Conservation (phyloP, 164 flowering plant species). For the Annona cherimola region DNA sequence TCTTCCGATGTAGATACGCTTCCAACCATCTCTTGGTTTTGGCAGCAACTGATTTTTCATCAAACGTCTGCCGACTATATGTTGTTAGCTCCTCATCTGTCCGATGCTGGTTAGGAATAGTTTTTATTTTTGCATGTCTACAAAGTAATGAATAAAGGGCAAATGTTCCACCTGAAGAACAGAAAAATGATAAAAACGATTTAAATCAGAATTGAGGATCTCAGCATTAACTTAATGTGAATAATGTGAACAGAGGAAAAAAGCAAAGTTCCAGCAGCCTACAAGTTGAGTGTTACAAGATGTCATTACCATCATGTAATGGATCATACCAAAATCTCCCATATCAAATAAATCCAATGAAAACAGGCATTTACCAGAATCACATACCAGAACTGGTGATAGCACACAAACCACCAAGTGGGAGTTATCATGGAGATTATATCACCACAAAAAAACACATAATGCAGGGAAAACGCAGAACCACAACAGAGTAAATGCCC, state of each 20-base stretch:
- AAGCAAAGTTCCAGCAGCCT: neutral
- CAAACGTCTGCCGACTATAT: conserved; percentile 64
- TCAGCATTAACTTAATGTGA: neutral
- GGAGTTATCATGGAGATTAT: too few species aligned
- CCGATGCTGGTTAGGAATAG: conserved; percentile 87
- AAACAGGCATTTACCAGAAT: neutral
- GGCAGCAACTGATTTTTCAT: conserved; percentile 82
- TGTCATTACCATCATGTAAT: too few species aligned
- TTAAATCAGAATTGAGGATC: neutral
- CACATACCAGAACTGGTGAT: neutral
- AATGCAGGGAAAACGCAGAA: too few species aligned
- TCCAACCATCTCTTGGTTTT: conserved; percentile 91
- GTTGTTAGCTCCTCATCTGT: conserved; percentile 93
- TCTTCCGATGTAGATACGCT: conserved; percentile 41
- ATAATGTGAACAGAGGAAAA: neutral
- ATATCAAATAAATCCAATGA: neutral
- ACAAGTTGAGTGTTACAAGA: too few species aligned
- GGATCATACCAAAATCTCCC: neutral
- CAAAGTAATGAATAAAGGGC: conserved; percentile 94
- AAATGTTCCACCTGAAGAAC: conserved; percentile 81
- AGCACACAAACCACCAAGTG: too few species aligned
- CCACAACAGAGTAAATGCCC: neutral
- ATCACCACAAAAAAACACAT: too few species aligned
- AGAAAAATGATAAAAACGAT: neutral
- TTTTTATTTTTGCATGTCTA: conserved; percentile 81